Evolutionary conservation across 192 early-diverging fungal species (phyloP), one percentile per base, ranked within the genome.

Genomic region (Kappamyces sp.): DNA sequence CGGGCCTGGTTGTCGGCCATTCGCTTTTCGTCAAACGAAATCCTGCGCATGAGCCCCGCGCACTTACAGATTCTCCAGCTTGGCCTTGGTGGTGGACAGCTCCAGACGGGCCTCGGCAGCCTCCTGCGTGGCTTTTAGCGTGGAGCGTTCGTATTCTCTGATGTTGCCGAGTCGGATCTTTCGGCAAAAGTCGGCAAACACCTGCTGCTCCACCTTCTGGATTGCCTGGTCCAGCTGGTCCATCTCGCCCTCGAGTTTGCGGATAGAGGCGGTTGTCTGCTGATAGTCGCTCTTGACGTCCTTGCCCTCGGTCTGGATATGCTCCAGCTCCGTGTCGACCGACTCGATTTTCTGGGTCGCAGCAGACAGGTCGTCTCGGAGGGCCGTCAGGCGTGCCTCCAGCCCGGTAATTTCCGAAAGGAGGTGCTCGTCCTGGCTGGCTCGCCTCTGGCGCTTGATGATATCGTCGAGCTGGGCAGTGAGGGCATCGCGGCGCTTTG

Each of bases 131-230:
- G 85, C 63, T 9, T 76, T 76, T 11, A 89, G 71, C 43, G 86
- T 84, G 30, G 78, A 70, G 14, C 80, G 79, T 64, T 99, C 93
- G 64, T 93, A 97, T 55, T 89, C 93, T 3, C 89, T 85, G 57
- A 97, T 84, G 57, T 82, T 87, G 5, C 69, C 43, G 1, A 97
- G 85, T 2, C 78, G 73, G n/a, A 91, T 83, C 6, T 64, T 57
- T 34, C 48, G 45, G 68, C 96, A 97, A 50, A 99, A 94, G 1
- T 71, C 73, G 0, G 73, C 76, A 77, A 99, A 99, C 4, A 91
- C 70, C 11, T 71, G 63, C 54, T 87, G 83, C 40, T 78, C 75
- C 12, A 80, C 62, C 2, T 68, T 62, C 15, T 64, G 64, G 1
- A 88, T 74, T 39, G 60, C 59, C 3, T 64, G 61, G 30, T 85